phyloP scores from a whole-genome alignment of 2,329 filamentous ascomycete species.

The Neurospora sp. region DNA sequence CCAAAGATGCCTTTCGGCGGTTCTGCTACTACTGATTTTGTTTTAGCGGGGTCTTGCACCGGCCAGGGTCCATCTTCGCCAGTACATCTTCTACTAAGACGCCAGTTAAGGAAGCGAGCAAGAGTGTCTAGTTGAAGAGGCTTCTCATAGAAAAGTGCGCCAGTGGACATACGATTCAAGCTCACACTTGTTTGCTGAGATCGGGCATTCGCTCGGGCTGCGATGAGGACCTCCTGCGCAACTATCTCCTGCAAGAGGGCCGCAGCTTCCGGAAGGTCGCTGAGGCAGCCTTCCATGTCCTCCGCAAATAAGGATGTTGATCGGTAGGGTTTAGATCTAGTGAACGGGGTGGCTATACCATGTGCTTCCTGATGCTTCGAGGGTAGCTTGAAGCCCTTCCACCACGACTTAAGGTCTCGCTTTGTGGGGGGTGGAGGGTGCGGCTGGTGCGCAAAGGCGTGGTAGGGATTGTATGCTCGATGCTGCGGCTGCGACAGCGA shows the following conservation, averaged over 20 bases:
- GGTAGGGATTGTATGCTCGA: slow-evolving; percentile 10
- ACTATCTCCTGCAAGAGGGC: slow-evolving; percentile 7
- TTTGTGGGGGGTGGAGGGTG: slow-evolving; percentile 39
- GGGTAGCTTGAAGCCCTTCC: slow-evolving; percentile 83
- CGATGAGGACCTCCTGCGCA: slow-evolving; percentile 5
- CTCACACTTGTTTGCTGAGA: slow-evolving; percentile 18
- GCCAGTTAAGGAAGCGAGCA: slow-evolving; percentile 11
- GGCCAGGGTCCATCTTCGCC: slow-evolving; percentile 5
- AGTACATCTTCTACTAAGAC: slow-evolving; percentile 4
- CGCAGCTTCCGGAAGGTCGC: slow-evolving; percentile 2
- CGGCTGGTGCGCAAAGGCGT: slow-evolving; percentile 2
- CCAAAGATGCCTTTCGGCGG: slow-evolving; percentile 76
- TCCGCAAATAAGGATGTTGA: slow-evolving; percentile 15
- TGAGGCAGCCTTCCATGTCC: slow-evolving; percentile 10
- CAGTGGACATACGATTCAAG: slow-evolving; percentile 7
- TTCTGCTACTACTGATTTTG: slow-evolving; percentile 27
- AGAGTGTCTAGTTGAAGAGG: slow-evolving; percentile 10
- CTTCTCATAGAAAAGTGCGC: slow-evolving; percentile 1
- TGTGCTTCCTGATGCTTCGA: slow-evolving; percentile 45
- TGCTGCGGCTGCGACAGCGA: slow-evolving; percentile 7
- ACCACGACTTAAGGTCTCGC: slow-evolving; percentile 89
- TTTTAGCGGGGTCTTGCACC: slow-evolving; percentile 3
- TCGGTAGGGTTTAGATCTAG: slow-evolving; percentile 13
- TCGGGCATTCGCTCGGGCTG: slow-evolving; percentile 1
- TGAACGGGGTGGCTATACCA: slow-evolving; percentile 38